phyloP scores from a whole-genome alignment of 2,329 filamentous ascomycete genomes.

The Blastomyces emzantsi region DNA sequence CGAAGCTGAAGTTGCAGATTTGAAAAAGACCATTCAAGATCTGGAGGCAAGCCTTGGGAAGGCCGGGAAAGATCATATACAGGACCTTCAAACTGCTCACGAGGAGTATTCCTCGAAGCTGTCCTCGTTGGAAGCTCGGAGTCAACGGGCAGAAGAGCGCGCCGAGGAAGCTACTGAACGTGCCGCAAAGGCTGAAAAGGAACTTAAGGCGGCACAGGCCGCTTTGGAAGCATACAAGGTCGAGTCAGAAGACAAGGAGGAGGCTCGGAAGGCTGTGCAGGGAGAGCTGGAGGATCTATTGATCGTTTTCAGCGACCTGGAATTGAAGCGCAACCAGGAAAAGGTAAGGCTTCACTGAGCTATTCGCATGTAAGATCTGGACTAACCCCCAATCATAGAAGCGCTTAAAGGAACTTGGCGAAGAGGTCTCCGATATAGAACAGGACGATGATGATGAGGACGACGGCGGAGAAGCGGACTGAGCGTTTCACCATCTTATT shows the following conservation, averaged over 20 bases:
- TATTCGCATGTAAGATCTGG: slow-evolving; percentile 13
- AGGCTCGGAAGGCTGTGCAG: slow-evolving; percentile 56
- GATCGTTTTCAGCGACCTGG: slow-evolving; percentile 70
- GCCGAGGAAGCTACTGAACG: slow-evolving; percentile 27
- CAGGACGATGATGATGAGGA: slow-evolving; percentile 54
- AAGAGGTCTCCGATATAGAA: slow-evolving; percentile 67
- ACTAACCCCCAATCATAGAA: slow-evolving; percentile 38
- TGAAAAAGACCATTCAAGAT: slow-evolving; percentile 51
- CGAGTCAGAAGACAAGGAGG: slow-evolving; percentile 44
- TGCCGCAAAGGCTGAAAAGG: slow-evolving; percentile 17
- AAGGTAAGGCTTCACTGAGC: slow-evolving; percentile 48
- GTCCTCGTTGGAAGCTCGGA: slow-evolving; percentile 42
- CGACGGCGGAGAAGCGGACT: slow-evolving; percentile 24
- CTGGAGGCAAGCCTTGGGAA: slow-evolving; percentile 44
- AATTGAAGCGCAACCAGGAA: slow-evolving; percentile 66
- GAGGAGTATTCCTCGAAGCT: slow-evolving; percentile 42
- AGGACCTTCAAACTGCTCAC: slow-evolving; percentile 51
- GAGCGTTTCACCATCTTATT: slow-evolving; percentile 7
- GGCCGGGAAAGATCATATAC: slow-evolving; percentile 51
- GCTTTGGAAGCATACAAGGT: slow-evolving; percentile 27
- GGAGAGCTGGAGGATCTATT: slow-evolving; percentile 70
- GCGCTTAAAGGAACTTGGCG: slow-evolving; percentile 57
- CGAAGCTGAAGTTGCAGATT: slow-evolving; percentile 56
- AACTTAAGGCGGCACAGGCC: slow-evolving; percentile 21
- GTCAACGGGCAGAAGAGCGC: slow-evolving; percentile 36